Evolutionary conservation across 2,329 filamentous ascomycete species (phyloP).

Genomic region (Nothomitra cinnamomea): DNA sequence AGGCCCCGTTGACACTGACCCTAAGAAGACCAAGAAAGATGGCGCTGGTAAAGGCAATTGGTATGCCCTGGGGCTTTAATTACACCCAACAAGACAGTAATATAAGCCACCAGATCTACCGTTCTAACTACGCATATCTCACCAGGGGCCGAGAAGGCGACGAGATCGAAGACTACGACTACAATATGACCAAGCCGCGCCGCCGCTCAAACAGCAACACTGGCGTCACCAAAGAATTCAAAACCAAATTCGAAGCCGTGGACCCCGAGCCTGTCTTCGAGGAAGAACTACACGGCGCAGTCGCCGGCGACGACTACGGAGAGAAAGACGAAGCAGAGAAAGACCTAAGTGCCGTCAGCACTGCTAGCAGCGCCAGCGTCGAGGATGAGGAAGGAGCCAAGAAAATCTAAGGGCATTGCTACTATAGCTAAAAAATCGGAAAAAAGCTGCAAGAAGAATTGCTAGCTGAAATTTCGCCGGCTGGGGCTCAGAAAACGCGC

Average conservation of each 20-base stretch:
- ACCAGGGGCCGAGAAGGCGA: constrained; percentile 67
- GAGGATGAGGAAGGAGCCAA: constrained; percentile 7
- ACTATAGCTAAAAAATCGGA: no score
- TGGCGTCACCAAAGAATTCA: constrained; percentile 58
- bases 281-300: constrained; percentile 59
- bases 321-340: constrained; percentile 22
- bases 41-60: constrained; percentile 87
- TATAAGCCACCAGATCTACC: neutral
- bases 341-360: constrained; percentile 2
- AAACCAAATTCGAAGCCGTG: constrained; percentile 90
- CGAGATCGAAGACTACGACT: constrained; percentile 69
- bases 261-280: constrained; percentile 88
- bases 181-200: constrained; percentile 69
- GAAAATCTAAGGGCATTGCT: constrained; percentile 1
- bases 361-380: constrained; percentile 5
- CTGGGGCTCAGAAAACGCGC: no score
- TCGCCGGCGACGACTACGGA: constrained; percentile 35
- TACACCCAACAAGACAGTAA: no score
- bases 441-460: no score
- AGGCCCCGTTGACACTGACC: constrained; percentile 64
- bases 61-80: no score
- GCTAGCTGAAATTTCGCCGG: neutral
- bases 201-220: constrained; percentile 86
- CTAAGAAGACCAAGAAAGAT: constrained; percentile 94
- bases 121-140: neutral